phyloP scores from a whole-genome alignment of 2,329 filamentous ascomycete species.

The Cladophialophora psammophila region DNA sequence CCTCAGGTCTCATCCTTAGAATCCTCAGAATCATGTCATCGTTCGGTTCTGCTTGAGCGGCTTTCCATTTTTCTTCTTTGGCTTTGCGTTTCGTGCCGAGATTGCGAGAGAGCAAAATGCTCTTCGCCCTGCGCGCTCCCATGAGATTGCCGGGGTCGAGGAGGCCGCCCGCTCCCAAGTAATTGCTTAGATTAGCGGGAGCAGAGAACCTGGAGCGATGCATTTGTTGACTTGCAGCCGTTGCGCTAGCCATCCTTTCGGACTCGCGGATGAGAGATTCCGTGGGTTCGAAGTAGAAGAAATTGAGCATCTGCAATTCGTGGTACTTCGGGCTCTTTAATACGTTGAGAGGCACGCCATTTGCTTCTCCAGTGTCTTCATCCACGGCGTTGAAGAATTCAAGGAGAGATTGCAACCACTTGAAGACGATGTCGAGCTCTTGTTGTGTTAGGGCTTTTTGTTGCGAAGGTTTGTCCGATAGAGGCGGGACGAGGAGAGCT shows the following conservation, averaged over 20 bases:
- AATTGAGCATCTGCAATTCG: constrained; percentile 93
- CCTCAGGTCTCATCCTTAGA: constrained; percentile 91
- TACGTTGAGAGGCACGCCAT: constrained; percentile 88
- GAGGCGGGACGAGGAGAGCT: constrained; percentile 83
- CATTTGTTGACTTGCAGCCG: constrained; percentile 76
- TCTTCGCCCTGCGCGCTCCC: constrained; percentile 63
- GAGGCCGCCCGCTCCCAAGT: constrained; percentile 55
- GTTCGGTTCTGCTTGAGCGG: constrained; percentile 93
- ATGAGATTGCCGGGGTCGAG: constrained; percentile 58
- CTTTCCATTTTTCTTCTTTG: constrained; percentile 94
- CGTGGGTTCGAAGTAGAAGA: constrained; percentile 96
- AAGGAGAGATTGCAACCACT: constrained; percentile 89
- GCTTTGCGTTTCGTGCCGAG: constrained; percentile 94
- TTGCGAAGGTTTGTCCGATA: constrained; percentile 91
- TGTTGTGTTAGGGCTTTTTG: constrained; percentile 84
- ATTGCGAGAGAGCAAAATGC: constrained; percentile 93
- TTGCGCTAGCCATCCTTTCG: constrained; percentile 91
- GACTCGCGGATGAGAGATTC: constrained; percentile 93
- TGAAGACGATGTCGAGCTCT: constrained; percentile 93
- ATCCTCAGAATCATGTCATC: constrained; percentile 99
- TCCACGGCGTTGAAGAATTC: constrained; percentile 95
- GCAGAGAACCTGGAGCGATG: constrained; percentile 65
- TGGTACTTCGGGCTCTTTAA: constrained; percentile 98
- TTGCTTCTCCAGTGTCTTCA: constrained; percentile 79
- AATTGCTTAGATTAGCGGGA: constrained; percentile 59